Evolutionary conservation across 78 protist genomes (phyloP).

Genomic region (Neovahlkampfia damariscottae): DNA sequence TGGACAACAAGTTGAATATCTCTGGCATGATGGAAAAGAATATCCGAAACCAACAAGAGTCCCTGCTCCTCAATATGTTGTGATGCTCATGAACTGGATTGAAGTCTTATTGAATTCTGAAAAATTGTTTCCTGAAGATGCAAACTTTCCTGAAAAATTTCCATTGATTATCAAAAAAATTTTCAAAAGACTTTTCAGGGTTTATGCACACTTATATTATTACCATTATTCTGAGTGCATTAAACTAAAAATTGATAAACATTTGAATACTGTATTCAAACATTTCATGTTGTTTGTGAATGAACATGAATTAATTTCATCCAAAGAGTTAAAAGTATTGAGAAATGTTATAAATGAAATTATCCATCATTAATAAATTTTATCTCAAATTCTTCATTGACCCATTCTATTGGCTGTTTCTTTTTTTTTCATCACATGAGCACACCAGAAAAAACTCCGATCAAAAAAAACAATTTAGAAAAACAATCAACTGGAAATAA

Average conservation of each 20-base stretch:
- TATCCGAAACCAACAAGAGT: slow-evolving; percentile 76
- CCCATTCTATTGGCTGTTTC: no score
- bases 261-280: slow-evolving; percentile 52
- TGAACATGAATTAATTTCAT: slow-evolving; percentile 61
- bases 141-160: slow-evolving; percentile 64
- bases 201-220: slow-evolving; percentile 93
- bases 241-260: slow-evolving; percentile 70
- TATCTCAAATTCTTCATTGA: no score
- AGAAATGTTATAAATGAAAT: slow-evolving; percentile 2
- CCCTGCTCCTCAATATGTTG: slow-evolving; percentile 92
- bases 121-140: slow-evolving; percentile 68
- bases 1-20: slow-evolving; percentile 78
- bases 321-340: slow-evolving; percentile 66
- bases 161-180: slow-evolving; percentile 72
- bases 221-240: slow-evolving; percentile 60
- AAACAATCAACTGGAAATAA: no score
- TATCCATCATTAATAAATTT: no score
- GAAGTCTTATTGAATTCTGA: slow-evolving; percentile 80
- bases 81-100: slow-evolving; percentile 88
- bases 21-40: slow-evolving; percentile 70
- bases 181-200: slow-evolving; percentile 84
- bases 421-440: no score
- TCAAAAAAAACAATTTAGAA: no score
- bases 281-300: slow-evolving; percentile 34
- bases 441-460: no score